Evolutionary conservation across 2,329 filamentous ascomycete species (phyloP).

Genomic region (Didymella segeticola): DNA sequence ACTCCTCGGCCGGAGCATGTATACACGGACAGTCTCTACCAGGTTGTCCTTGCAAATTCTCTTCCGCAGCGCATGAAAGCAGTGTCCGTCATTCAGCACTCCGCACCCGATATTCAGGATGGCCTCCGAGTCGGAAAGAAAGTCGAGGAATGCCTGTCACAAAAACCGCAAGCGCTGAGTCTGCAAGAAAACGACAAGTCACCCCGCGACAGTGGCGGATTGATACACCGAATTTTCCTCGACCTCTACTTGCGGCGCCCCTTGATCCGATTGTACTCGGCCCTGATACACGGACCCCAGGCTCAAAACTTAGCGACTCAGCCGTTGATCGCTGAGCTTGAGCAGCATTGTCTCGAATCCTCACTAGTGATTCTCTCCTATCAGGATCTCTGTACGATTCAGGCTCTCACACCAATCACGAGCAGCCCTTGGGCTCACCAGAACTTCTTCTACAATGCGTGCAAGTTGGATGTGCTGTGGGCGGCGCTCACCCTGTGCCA

Average conservation of each 20-base stretch:
- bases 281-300: conserved; percentile 26
- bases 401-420: conserved; percentile 4
- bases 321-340: conserved; percentile 13
- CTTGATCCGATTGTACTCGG: conserved; percentile 26
- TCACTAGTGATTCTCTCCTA: conserved; percentile 31
- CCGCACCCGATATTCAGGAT: conserved; percentile 17
- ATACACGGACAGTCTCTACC: conserved; percentile 27
- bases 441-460: conserved; percentile 39
- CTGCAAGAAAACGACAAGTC: conserved; percentile 8
- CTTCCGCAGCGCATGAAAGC: conserved; percentile 25
- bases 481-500: conserved; percentile 42
- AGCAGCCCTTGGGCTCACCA: conserved; percentile 15
- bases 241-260: conserved; percentile 29
- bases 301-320: background rate
- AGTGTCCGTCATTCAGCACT: conserved; percentile 24
- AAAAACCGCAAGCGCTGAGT: conserved; percentile 18
- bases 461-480: conserved; percentile 40
- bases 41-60: conserved; percentile 26
- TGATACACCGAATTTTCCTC: conserved; percentile 24
- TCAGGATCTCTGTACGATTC: conserved; percentile 20
- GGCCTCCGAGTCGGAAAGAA: conserved; percentile 19
- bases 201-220: conserved; percentile 9
- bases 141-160: conserved; percentile 17
- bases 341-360: conserved; percentile 26
- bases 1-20: conserved; percentile 6